A percentile compares a stretch with the other conserved stretches of the same genome.
Conservation (phyloP, 2,329 filamentous ascomycete genomes). For the Boeremia exigua region DNA sequence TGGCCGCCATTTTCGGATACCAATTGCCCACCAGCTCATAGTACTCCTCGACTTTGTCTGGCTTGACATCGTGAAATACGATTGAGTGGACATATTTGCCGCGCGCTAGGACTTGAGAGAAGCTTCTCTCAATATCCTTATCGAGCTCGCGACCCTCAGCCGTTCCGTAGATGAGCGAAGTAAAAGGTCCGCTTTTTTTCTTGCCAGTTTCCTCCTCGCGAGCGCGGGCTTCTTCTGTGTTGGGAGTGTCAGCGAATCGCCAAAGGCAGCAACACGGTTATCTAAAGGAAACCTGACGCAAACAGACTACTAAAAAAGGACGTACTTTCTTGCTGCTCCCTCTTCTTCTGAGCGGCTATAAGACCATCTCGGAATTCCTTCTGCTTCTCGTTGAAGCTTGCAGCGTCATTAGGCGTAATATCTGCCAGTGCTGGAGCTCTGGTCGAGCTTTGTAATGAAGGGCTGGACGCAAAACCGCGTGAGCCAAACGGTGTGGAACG, state of each 20-base stretch:
- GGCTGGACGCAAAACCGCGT: constrained; percentile 38
- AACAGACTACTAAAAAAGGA: constrained; percentile 55
- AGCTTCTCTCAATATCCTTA: constrained; percentile 93
- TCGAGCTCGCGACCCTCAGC: constrained; percentile 94
- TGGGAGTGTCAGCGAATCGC: constrained; percentile 63
- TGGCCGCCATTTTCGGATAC: constrained; percentile 88
- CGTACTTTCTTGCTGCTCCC: constrained; percentile 85
- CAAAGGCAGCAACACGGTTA: constrained; percentile 18
- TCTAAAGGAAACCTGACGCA: constrained; percentile 43
- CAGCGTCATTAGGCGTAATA: constrained; percentile 74
- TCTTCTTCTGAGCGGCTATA: constrained; percentile 74
- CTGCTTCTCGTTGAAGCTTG: constrained; percentile 82
- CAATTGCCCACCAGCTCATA: constrained; percentile 85
- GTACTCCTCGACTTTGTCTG: constrained; percentile 95
- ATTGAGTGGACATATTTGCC: constrained; percentile 99
- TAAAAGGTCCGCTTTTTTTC: constrained; percentile 72
- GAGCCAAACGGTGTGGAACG: constrained; percentile 21
- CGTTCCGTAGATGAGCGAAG: constrained; percentile 94
- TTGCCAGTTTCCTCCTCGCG: constrained; percentile 66
- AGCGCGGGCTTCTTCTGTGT: constrained; percentile 60
- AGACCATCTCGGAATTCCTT: constrained; percentile 85
- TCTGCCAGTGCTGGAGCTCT: constrained; percentile 79
- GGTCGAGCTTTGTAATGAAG: constrained; percentile 31
- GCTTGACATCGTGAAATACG: constrained; percentile 93
- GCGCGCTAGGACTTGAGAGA: constrained; percentile 90